Base-by-base conservation (phyloP, 2,329 filamentous ascomycete genomes). In the Paecilomyces formosus region DNA sequence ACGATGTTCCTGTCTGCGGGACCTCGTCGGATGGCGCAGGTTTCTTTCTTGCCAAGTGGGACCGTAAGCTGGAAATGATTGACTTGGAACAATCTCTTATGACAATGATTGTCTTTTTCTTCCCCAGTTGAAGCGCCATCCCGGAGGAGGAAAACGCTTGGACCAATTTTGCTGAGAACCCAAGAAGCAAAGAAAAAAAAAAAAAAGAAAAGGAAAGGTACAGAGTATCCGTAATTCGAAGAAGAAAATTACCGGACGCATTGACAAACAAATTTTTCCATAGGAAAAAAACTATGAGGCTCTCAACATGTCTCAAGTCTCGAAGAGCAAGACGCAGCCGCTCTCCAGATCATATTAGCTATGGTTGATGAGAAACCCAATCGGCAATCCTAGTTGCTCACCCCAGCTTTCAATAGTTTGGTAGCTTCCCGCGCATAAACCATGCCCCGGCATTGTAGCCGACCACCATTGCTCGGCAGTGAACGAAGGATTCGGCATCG, bases 381-480 rank as follows among this genome's bases (percentile, higher is more conserved):
- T 52, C 50, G 49, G 49, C 24, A 52, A 28, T 28, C 13, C 12
- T 28, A 52, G 21, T 52, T 22, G 8, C 21, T 13, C 50, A 21
- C 50, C 35, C 35, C 50, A 52, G 50, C 26, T 52, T 52, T 52
- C 50, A 28, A 52, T 52, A 52, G 50, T 52, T 52, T 52, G 50
- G 50, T 21, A 52, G 8, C 50, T 52, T 52, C 50, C 50, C 50
- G 50, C 50, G 12, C 50, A 52, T 45, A 45, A 45, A 45, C 35
- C 35, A 39, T n/a, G 13, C n/a, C 12, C 12, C 35, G 35, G 35
- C 35, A 39, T n/a, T 39, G 11, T 13, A n/a, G 12, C 35, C 35
- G 35, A 39, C 13, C 35, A 39, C 33, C 8, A 39, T 13, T 39
- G 35, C 13, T 6, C 35, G 35, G 13, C 35, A 39, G n/a, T 39